Percentiles rank a stretch among this genome's conserved stretches.
Conservation (phyloP, 257 asterid species). For the Jaltomata sinuosa region DNA sequence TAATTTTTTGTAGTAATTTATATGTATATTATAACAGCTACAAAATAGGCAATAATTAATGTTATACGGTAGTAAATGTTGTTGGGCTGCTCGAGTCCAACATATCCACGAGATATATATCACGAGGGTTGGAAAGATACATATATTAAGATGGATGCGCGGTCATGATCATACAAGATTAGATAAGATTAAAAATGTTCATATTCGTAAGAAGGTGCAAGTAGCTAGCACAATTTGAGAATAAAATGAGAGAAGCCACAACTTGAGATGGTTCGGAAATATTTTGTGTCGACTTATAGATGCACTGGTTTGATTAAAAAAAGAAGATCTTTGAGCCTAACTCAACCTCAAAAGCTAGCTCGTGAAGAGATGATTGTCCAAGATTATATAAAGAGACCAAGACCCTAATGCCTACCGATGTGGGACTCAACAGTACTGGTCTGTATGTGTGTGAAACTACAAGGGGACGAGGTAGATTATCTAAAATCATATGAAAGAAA, state of each 20-base stretch:
- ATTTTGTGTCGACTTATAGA: not conserved
- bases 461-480: no score
- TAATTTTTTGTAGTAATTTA: not conserved
- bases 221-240: not conserved
- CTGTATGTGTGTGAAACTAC: not conserved
- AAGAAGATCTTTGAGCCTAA: no score
- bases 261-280: not conserved
- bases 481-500: no score
- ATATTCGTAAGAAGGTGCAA: not conserved
- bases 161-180: no score
- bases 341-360: no score
- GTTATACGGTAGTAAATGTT: not conserved
- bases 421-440: no score
- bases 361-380: no score
- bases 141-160: no score
- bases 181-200: no score
- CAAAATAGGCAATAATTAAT: not conserved
- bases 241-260: not conserved
- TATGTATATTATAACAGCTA: not conserved
- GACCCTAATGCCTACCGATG: no score
- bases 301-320: not conserved
- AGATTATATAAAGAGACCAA: no score
- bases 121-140: not conserved
- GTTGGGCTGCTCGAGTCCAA: not conserved
- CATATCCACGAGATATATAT: no score